Conservation (phyloP, 179 eudicot species). For the Heliamphora pulchella region DNA sequence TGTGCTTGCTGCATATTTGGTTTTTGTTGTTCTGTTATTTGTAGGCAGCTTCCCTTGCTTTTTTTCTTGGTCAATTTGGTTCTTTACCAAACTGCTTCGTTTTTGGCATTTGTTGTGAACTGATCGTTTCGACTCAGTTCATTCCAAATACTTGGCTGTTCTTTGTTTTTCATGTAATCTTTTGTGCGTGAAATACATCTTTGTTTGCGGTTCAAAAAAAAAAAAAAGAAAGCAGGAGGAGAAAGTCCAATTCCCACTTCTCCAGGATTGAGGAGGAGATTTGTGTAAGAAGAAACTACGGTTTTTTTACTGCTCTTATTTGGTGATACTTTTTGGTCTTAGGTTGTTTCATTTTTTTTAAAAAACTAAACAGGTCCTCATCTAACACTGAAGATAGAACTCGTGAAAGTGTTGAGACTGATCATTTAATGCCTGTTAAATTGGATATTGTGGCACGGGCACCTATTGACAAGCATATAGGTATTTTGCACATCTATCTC, state of each 20-base stretch:
- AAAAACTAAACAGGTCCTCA: conserved; percentile 30
- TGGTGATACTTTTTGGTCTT: background rate
- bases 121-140: no score
- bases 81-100: no score
- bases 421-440: conserved; percentile 43
- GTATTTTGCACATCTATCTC: conserved; percentile 23
- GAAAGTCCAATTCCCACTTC: conserved; percentile 32
- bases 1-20: no score
- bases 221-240: conserved; percentile 27
- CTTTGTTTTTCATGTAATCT: no score
- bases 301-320: background rate
- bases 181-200: no score
- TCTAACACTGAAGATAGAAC: conserved; percentile 31
- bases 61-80: no score
- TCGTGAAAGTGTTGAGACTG: conserved; percentile 30
- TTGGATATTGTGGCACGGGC: conserved; percentile 57
- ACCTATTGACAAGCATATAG: conserved; percentile 77
- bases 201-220: no score
- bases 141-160: no score
- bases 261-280: conserved; percentile 62
- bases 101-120: no score
- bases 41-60: no score
- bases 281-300: conserved; percentile 37
- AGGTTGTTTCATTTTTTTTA: background rate
- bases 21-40: no score